Conservation (phyloP, 306 rosid species). For the Vigna unguiculata region DNA sequence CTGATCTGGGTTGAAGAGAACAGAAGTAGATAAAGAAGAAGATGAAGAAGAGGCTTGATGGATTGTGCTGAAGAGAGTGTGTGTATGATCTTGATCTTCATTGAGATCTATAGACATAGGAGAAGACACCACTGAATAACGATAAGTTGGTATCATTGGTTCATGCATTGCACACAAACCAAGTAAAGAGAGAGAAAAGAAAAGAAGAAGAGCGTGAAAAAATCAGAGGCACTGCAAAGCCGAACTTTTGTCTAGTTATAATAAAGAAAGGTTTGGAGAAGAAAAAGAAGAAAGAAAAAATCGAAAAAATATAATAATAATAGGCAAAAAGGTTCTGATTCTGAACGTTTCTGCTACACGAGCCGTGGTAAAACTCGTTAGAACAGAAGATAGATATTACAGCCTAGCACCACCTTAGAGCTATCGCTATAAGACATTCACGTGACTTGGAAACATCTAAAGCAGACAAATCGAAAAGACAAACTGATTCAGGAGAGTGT, state of each 20-base stretch:
- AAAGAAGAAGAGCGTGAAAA: background rate
- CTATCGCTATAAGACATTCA: conserved; percentile 58
- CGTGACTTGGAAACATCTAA: conserved; percentile 66
- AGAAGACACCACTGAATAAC: conserved; percentile 44
- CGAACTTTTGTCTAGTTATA: conserved; percentile 39
- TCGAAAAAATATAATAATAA: background rate
- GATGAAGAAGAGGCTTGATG: conserved; percentile 59
- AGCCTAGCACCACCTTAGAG: background rate
- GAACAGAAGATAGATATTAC: conserved; percentile 39
- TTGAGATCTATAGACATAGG: conserved; percentile 56
- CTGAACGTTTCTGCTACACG: conserved; percentile 16
- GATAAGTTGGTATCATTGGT: conserved; percentile 56
- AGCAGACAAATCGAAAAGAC: conserved; percentile 61
- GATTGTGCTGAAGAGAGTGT: conserved; percentile 32
- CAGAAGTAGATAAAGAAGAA: conserved; percentile 53
- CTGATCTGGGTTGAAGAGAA: conserved; percentile 47
- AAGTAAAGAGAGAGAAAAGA: background rate
- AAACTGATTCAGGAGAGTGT: conserved; percentile 56
- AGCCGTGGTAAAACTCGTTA: conserved; percentile 33
- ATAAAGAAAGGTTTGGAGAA: background rate
- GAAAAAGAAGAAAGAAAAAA: background rate
- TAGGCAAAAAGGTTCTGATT: conserved; percentile 44
- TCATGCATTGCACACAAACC: conserved; percentile 19
- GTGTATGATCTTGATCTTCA: conserved; percentile 62
- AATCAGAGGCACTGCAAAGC: conserved; percentile 17